Evolutionary conservation across 768 basidiomycete species (phyloP), one percentile per base, ranked within the genome.

Genomic region (Rhizopogon vulgaris): DNA sequence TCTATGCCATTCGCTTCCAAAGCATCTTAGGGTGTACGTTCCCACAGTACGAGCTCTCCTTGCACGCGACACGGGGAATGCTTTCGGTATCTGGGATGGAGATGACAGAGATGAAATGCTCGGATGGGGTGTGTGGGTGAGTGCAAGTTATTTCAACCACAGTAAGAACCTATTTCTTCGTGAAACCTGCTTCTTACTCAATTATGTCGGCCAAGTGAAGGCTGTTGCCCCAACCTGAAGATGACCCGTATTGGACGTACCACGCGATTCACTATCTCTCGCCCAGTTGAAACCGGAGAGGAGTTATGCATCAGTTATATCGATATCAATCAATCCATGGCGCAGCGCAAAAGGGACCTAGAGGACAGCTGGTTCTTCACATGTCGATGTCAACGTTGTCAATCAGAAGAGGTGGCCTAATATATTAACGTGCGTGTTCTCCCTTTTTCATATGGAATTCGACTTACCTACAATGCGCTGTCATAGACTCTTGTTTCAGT

Each of bases 131-230:
- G 71, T 84, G 55, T 85, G 81, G 64, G 64, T 76, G 6, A 75
- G 74, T 45, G 82, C 76, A 1, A 83, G 83, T 17, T 84, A 80
- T 65, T 87, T 85, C 60, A 87, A 87, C 56, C 84, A 87, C 60
- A 74, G 85, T 84, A 38, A 41, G 67, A 59, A 34, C 6, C 14
- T n/a, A 17, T 15, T 49, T 51, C 37, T 39, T 14, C 38, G 6
- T 10, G 39, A n/a, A 24, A 14, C n/a, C 24, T 9, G 9, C 28
- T 30, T 48, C 4, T 10, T 24, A 6, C 28, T 57, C 47, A 58
- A 49, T n/a, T 14, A 1, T 17, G 34, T 22, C 6, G 41, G 39
- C 40, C 14, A 54, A 84, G 5, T n/a, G 3, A 46, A 46, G 80
- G 76, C 60, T 83, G 80, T 57, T 60, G 68, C 5, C 79, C 82